phyloP scores from a whole-genome alignment of 78 protist genomes.

The Dictyostelium discoideum region dicty_2.7 NC_007089.4:4761501-4762000 shows the following conservation, averaged over 20 bases:
- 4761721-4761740: too few relatives aligned
- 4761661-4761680: conserved; percentile 84
- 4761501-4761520: conserved; percentile 85
- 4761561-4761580: conserved; percentile 82
- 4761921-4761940: conserved; percentile 91
- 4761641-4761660: conserved; percentile 80
- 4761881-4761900: conserved; percentile 85
- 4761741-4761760: not conserved
- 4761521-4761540: conserved; percentile 83
- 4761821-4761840: conserved; percentile 43
- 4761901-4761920: conserved; percentile 93
- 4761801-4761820: not conserved
- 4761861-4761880: conserved; percentile 73
- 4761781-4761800: not conserved
- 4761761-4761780: not conserved
- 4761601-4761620: not conserved
- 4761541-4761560: conserved; percentile 58
- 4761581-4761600: conserved; percentile 83
- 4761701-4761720: not conserved
- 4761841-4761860: conserved; percentile 90
- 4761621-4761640: conserved; percentile 82
- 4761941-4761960: conserved; percentile 95
- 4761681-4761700: not conserved
- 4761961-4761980: conserved; percentile 63
- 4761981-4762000: conserved; percentile 96